Base-by-base conservation (phyloP, 139 green algal genomes). In the Monoraphidium neglectum region DNA sequence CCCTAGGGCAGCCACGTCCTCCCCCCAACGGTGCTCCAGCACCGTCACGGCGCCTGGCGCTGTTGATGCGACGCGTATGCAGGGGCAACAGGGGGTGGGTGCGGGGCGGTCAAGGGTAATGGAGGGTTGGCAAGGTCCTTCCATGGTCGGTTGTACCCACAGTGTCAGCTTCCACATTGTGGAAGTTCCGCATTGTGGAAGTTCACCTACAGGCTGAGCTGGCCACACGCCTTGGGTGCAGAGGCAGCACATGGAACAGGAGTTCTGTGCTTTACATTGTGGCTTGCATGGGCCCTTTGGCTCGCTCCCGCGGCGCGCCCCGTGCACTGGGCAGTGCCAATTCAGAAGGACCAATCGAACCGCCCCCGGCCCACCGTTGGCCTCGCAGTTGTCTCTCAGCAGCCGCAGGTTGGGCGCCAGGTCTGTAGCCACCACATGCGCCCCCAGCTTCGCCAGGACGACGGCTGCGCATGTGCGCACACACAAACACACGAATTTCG, bases 391-490 rank as follows among this genome's bases (percentile, higher is more conserved):
- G 15, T 77, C 56, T 1, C 36, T 40, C 60, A 94, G 72, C 59
- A 94, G 82, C 3, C 82, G 72, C 46, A 94, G 74, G 74, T 94
- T 94, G 28, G 74, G 76, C 4, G 15, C 57, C 57, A 94, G 77
- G 75, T 94, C 89, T 16, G 87, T 93, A 16, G 82, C 81, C 13
- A 82, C 77, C 0, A 88, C 85, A 6, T 72, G 33, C 10, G 82
- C 86, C 21, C 88, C 86, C 54, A 90, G 76, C 46, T 47, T 75
- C 4, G 68, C 68, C 49, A 89, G 38, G 0, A 84, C 84, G 33
- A 91, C 68, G 33, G 71, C 86, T 90, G 85, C 79, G 74, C 4
- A 28, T 60, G 51, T 60, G 21, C 18, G 51, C 18, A 21, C 18
- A 60, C 28, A 64, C 28, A 53, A 54, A 26, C 24, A 4, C 63